Percentiles rank a stretch among this genome's conserved stretches.
Conservation (phyloP, 805 yeast species). For the Myxozyma monticola region DNA sequence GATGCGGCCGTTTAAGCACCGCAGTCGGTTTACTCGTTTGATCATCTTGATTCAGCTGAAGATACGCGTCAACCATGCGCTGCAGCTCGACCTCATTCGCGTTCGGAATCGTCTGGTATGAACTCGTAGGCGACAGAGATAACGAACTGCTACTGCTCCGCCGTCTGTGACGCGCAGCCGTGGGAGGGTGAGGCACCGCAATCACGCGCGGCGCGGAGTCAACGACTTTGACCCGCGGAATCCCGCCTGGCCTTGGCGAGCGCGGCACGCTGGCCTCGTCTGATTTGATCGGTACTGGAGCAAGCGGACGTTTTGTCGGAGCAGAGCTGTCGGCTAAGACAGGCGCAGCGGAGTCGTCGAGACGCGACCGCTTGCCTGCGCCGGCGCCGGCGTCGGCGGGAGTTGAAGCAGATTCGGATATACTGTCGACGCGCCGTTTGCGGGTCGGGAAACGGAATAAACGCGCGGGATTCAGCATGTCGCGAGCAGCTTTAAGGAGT, state of each 20-base stretch:
- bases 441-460: conserved; percentile 22
- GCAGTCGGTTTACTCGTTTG: background rate
- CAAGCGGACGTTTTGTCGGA: too few relatives aligned
- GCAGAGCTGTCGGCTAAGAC: too few relatives aligned
- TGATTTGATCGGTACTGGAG: background rate
- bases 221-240: conserved; percentile 21
- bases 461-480: conserved; percentile 19
- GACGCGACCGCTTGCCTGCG: too few relatives aligned
- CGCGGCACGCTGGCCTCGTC: background rate
- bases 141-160: conserved; percentile 15
- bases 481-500: conserved; percentile 11
- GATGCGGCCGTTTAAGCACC: conserved; percentile 17
- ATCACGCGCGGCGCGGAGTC: background rate
- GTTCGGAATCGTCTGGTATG: conserved; percentile 18
- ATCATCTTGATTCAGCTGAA: conserved; percentile 20
- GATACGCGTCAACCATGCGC: conserved; percentile 26
- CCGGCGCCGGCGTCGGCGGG: too few relatives aligned
- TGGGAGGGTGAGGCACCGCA: conserved; percentile 9
- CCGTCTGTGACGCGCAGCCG: conserved; percentile 4
- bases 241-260: too few relatives aligned
- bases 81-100: conserved; percentile 29
- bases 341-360: too few relatives aligned
- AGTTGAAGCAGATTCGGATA: too few relatives aligned
- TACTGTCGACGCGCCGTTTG: conserved; percentile 12
- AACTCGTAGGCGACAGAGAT: conserved; percentile 24